Percentiles rank a stretch among this genome's conserved stretches.
Evolutionary conservation across 1,284 basidiomycete genomes (phyloP).

Genomic region (Cryptococcus sp.): DNA sequence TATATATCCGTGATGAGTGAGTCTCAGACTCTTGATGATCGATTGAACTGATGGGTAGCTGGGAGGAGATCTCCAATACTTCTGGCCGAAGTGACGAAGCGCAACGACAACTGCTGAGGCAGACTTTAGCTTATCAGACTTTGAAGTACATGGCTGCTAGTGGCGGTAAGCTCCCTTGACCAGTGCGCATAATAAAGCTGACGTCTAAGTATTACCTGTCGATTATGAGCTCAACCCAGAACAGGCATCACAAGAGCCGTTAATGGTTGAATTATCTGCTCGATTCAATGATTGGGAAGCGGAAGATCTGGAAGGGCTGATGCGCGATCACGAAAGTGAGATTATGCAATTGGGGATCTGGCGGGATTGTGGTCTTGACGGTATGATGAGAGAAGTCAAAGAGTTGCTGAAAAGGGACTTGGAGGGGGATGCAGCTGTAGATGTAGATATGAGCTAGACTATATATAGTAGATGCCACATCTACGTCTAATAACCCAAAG

Average conservation of each 20-base stretch:
- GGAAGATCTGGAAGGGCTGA: conserved; percentile 34
- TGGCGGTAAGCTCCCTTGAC: background rate
- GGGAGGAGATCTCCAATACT: conserved; percentile 35
- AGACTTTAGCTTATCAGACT: conserved; percentile 35
- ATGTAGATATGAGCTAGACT: conserved; percentile 7
- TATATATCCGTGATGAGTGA: conserved; percentile 83
- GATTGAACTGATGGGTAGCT: conserved; percentile 15
- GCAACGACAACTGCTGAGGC: conserved; percentile 25
- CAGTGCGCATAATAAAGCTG: background rate
- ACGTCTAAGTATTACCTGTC: background rate
- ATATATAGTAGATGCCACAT: too few relatives aligned
- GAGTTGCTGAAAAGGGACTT: conserved; percentile 31
- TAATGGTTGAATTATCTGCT: conserved; percentile 35
- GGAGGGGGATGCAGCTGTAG: conserved; percentile 6
- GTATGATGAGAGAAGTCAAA: conserved; percentile 28
- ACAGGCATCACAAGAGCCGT: conserved; percentile 26
- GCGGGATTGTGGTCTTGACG: conserved; percentile 25
- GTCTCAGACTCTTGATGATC: conserved; percentile 21
- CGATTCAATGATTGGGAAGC: conserved; percentile 34
- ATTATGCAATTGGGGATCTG: conserved; percentile 29
- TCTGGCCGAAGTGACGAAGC: conserved; percentile 40
- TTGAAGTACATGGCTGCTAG: conserved; percentile 22
- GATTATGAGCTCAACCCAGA: background rate
- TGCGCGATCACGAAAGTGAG: conserved; percentile 39
- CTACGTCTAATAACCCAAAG: too few relatives aligned